These are phyloP conservation scores for Gossypioides kirkii DNA, from an alignment of 345 rosid genomes.

Conservation along the genomic window DNA sequence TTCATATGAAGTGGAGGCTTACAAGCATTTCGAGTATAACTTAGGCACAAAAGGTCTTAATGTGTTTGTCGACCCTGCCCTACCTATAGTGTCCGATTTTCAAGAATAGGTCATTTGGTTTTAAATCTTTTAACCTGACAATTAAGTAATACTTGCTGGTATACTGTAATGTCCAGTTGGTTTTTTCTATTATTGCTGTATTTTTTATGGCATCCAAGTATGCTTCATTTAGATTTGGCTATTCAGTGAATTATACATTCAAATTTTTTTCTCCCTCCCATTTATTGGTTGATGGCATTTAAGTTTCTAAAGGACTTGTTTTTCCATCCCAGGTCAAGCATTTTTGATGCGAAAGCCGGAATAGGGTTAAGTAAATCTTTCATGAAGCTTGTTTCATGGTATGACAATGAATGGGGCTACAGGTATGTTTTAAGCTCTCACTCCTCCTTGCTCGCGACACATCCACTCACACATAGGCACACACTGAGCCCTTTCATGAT, in stretches of 20 bases:
- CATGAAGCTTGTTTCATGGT: conserved; percentile 93
- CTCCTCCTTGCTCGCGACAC: neutral
- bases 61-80: neutral
- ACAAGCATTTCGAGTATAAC: neutral
- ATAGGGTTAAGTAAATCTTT: conserved; percentile 79
- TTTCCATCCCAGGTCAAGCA: conserved; percentile 68
- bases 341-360: conserved; percentile 97
- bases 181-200: neutral
- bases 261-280: no score
- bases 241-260: neutral
- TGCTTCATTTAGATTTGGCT: neutral
- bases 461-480: neutral
- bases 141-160: neutral
- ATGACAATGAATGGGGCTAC: conserved; percentile 99
- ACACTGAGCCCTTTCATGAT: no score
- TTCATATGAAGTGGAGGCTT: neutral
- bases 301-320: neutral
- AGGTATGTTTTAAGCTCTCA: conserved; percentile 42
- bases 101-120: neutral
- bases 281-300: neutral
- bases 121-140: neutral
- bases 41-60: neutral
- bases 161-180: neutral
- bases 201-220: neutral
- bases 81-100: neutral